Conservation (phyloP, 2,329 filamentous ascomycete genomes). For the Colletotrichum horii region DNA sequence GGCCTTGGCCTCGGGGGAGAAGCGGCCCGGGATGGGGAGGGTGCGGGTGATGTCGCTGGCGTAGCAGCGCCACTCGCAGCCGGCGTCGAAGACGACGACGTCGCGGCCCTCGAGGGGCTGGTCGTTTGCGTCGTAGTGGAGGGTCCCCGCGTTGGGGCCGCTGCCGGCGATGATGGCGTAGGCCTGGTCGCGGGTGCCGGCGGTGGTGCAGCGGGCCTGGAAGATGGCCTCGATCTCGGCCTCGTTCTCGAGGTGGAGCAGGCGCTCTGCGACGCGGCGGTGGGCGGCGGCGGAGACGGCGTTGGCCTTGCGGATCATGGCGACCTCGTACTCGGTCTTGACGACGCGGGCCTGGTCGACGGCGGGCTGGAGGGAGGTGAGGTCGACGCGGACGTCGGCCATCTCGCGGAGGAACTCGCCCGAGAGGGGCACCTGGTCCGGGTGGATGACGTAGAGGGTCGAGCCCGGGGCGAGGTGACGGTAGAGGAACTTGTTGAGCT, state of each 20-base stretch:
- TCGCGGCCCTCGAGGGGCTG: conserved; percentile 72
- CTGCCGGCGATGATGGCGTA: conserved; percentile 90
- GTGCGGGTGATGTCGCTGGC: conserved; percentile 91
- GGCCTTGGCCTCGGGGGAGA: conserved; percentile 69
- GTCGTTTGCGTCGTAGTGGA: conserved; percentile 88
- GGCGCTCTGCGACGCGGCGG: conserved; percentile 68
- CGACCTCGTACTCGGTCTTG: conserved; percentile 87
- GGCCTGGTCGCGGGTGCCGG: conserved; percentile 77
- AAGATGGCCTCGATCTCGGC: conserved; percentile 84
- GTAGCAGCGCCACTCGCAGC: conserved; percentile 84
- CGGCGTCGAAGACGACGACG: conserved; percentile 85
- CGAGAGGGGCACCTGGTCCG: conserved; percentile 43
- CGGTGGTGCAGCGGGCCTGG: conserved; percentile 71
- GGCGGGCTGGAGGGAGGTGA: conserved; percentile 63
- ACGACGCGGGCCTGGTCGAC: conserved; percentile 82
- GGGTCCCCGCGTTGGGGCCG: conserved; percentile 79
- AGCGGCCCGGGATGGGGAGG: conserved; percentile 75
- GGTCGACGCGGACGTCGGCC: conserved; percentile 48
- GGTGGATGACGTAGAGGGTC: conserved; percentile 50
- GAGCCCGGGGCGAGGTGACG: conserved; percentile 35
- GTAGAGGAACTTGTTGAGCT: conserved; percentile 55
- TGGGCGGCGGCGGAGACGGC: conserved; percentile 81
- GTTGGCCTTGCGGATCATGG: conserved; percentile 81
- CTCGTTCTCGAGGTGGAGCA: conserved; percentile 74
- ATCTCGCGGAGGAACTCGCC: conserved; percentile 28